Base-by-base conservation (phyloP, 1,284 basidiomycete genomes). In the Thelephora terrestris region DNA sequence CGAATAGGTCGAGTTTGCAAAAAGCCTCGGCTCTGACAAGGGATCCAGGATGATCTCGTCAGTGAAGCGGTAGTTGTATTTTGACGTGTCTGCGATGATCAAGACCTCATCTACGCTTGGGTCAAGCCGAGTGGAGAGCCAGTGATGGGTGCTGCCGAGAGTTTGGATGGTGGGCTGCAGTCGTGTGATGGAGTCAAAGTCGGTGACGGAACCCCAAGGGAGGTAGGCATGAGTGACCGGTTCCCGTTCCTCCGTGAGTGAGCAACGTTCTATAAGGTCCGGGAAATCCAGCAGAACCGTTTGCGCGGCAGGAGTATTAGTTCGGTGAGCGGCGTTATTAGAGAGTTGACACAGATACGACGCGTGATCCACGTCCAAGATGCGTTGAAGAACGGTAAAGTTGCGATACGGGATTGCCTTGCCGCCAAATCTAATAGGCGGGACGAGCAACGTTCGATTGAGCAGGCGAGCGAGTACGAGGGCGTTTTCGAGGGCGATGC, bases 401-500 rank as follows among this genome's bases (percentile, higher is more conserved):
- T 71, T 73, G 48, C 74, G 66, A 59, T 87, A 87, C 36, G 71
- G 75, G 29, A 87, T 68, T 2, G 81, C 74, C 57, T 71, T 75
- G 44, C 56, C 62, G 29, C 85, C 84, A 4, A 89, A 73, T 46
- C 80, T 77, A 21, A 81, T 69, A 10, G 82, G 81, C 18, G 88
- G 85, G 27, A 88, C 64, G 51, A 90, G 71, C 34, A 90, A 68
- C 9, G 84, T 90, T 48, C 85, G 81, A 62, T 85, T 82, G 47
- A 88, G 71, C 25, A 85, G 61, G 53, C 66, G 69, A 7, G 86
- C 73, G 47, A 90, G 71, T 12, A 80, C 70, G 27, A 90, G 71
- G 10, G 85, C 85, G 56, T 91, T 91, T 62, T 90, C 84, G 51
- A 91, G 71, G 23, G 84, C 80, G 52, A 91, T 87, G 34, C 86